Percentiles rank a stretch among this genome's conserved stretches.
Conservation (phyloP, 2,329 filamentous ascomycete genomes). For the Pseudogymnoascus sp. region DNA sequence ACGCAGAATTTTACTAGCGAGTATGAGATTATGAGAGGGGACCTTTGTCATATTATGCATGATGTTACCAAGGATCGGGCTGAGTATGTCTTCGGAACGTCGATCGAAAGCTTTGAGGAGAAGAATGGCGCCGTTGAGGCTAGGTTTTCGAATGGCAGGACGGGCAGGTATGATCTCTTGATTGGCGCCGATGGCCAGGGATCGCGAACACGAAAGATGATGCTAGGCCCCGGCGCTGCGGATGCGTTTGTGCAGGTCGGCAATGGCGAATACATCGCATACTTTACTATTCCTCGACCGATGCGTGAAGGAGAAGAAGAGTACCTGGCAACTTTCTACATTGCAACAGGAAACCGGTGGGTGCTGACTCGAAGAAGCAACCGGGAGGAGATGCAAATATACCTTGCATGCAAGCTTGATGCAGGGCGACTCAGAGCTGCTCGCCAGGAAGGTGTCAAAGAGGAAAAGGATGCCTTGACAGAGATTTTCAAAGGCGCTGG, state of each 20-base stretch:
- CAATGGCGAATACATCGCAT: slow-evolving; percentile 26
- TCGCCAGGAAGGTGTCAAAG: slow-evolving; percentile 21
- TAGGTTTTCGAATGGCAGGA: slow-evolving; percentile 34
- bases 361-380: slow-evolving; percentile 36
- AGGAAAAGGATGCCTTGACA: slow-evolving; percentile 33
- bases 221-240: slow-evolving; percentile 23
- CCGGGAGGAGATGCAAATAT: slow-evolving; percentile 31
- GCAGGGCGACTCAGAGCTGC: slow-evolving; percentile 23
- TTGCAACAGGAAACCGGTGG: slow-evolving; percentile 28
- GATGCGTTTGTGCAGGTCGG: slow-evolving; percentile 19
- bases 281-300: slow-evolving; percentile 29
- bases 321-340: slow-evolving; percentile 30
- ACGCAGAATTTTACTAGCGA: slow-evolving; percentile 33
- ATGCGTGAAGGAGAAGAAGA: slow-evolving; percentile 29
- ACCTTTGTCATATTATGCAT: slow-evolving; percentile 32
- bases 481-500: slow-evolving; percentile 35
- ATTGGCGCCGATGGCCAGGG: slow-evolving; percentile 47
- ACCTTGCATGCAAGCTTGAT: slow-evolving; percentile 26
- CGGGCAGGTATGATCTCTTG: slow-evolving; percentile 39
- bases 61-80: slow-evolving; percentile 27
- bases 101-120: slow-evolving; percentile 23
- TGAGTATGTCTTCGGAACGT: slow-evolving; percentile 28
- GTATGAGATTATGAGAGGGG: slow-evolving; percentile 38
- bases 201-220: slow-evolving; percentile 38
- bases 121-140: slow-evolving; percentile 28